Evolutionary conservation across 306 rosid species (phyloP).

Genomic region (Cucumis melo): DNA sequence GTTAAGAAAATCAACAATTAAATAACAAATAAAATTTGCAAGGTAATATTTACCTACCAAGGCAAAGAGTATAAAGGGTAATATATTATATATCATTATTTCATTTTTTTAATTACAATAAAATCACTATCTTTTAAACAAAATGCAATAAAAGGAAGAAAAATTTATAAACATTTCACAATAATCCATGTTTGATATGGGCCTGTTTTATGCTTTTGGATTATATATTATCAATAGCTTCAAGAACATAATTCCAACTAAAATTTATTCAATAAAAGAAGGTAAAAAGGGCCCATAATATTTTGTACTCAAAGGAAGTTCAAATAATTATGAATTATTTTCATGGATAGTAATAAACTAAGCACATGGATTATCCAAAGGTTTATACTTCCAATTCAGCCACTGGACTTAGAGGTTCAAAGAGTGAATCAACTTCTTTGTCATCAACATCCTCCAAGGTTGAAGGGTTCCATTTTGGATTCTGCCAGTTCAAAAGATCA

Average conservation of each 20-base stretch:
- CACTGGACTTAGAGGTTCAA: constrained; percentile 44
- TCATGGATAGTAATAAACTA: not conserved
- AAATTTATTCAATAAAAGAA: not conserved
- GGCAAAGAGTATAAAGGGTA: too few species aligned
- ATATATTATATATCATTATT: too few species aligned
- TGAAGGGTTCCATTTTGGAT: constrained; percentile 78
- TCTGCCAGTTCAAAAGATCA: constrained; percentile 28
- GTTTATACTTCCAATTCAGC: constrained; percentile 32
- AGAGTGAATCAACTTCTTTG: constrained; percentile 47
- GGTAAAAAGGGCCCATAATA: not conserved
- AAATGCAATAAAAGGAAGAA: too few species aligned
- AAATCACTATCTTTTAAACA: too few species aligned
- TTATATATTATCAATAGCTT: not conserved
- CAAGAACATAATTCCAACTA: not conserved
- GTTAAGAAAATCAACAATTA: too few species aligned
- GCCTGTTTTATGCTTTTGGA: not conserved
- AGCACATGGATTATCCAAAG: not conserved
- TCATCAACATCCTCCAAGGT: constrained; percentile 52
- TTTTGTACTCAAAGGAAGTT: not conserved
- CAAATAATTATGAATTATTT: not conserved
- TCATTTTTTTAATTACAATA: too few species aligned
- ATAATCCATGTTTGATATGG: not conserved
- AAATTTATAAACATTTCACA: not conserved
- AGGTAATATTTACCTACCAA: too few species aligned
- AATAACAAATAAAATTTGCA: too few species aligned